Percentiles rank a stretch among this genome's conserved stretches.
Conservation (phyloP, 371 early-diverging fungal genomes). For the Thermomucor indicae-seudaticae region DNA sequence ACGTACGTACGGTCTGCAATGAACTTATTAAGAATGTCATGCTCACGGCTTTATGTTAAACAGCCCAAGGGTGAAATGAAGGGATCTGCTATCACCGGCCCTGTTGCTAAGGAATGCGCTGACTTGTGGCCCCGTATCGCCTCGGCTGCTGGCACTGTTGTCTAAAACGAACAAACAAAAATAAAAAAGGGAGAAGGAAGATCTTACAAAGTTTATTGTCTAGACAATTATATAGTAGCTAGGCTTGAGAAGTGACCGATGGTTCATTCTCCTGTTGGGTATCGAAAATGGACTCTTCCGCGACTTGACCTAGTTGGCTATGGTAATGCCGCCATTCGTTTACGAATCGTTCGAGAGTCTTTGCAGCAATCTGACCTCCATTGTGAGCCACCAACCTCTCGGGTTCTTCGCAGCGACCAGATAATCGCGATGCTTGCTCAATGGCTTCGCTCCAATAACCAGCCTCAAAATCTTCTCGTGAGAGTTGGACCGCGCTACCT, state of each 20-base stretch:
- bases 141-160: conserved; percentile 93
- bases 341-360: conserved; percentile 44
- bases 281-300: background rate
- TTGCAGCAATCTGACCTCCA: conserved; percentile 54
- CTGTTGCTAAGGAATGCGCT: conserved; percentile 99
- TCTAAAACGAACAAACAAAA: conserved; percentile 21
- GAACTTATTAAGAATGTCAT: background rate
- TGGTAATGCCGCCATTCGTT: conserved; percentile 24
- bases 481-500: conserved; percentile 61
- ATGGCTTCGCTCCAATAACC: conserved; percentile 57
- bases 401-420: conserved; percentile 33
- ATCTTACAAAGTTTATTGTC: background rate
- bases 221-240: background rate
- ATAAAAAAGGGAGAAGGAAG: background rate
- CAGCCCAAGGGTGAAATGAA: conserved; percentile 99
- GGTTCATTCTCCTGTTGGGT: background rate
- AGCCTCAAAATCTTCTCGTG: conserved; percentile 55
- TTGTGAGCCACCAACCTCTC: conserved; percentile 45
- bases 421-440: conserved; percentile 25
- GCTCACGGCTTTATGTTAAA: background rate
- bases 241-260: no score
- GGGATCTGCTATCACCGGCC: conserved; percentile 99
- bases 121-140: conserved; percentile 99
- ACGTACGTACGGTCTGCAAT: conserved; percentile 18
- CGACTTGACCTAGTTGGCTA: conserved; percentile 3